Evolutionary conservation across 495 filamentous ascomycete genomes (phyloP).

Genomic region (Aspergillus baeticus): DNA sequence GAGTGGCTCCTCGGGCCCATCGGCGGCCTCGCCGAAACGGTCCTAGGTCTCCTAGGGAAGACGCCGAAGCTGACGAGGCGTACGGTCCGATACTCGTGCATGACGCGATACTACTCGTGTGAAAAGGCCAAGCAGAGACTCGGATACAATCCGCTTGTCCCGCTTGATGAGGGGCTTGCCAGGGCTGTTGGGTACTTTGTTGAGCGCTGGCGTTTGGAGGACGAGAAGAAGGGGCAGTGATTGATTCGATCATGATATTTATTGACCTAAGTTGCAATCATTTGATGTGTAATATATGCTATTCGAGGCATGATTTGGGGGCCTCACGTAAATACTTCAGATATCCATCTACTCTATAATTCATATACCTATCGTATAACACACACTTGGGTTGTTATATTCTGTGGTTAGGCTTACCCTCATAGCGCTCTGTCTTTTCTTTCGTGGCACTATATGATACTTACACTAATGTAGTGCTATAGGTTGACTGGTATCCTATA

Average conservation of each 20-base stretch:
- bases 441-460: neutral
- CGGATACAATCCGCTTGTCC: slow-evolving; percentile 73
- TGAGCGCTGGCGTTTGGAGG: slow-evolving; percentile 42
- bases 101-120: slow-evolving; percentile 83
- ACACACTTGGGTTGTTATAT: too few relatives aligned
- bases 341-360: too few relatives aligned
- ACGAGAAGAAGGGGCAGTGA: slow-evolving; percentile 47
- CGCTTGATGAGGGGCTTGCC: slow-evolving; percentile 70
- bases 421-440: neutral
- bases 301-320: neutral
- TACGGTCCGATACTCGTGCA: slow-evolving; percentile 71
- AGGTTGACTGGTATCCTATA: too few relatives aligned
- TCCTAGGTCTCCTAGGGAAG: slow-evolving; percentile 66
- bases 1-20: slow-evolving; percentile 62
- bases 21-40: slow-evolving; percentile 67
- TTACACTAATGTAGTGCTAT: too few relatives aligned
- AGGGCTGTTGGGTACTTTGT: slow-evolving; percentile 66
- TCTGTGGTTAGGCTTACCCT: too few relatives aligned
- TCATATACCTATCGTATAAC: too few relatives aligned
- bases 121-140: slow-evolving; percentile 79
- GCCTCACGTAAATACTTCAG: too few relatives aligned
- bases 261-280: neutral
- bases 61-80: slow-evolving; percentile 73
- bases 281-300: slow-evolving; percentile 11
- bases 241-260: neutral